These are phyloP conservation scores for Trichoderma erinaceum DNA, from an alignment of 495 filamentous ascomycete genomes.

Conservation along the genomic window DNA sequence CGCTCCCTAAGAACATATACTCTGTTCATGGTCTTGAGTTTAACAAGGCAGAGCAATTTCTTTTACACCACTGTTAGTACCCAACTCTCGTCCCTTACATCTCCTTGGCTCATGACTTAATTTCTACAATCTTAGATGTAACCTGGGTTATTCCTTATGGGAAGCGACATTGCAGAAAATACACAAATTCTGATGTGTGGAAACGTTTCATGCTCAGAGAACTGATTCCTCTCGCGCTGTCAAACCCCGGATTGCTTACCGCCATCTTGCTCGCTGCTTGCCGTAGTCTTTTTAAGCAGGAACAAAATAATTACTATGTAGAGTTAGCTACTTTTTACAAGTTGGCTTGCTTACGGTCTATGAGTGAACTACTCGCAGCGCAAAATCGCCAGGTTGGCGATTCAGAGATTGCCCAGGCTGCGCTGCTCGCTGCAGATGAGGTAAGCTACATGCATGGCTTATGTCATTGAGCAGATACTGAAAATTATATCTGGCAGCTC, in stretches of 20 bases:
- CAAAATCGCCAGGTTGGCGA: not conserved
- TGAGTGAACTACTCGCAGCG: not conserved
- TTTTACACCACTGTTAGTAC: conserved; percentile 6
- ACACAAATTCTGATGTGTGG: not conserved
- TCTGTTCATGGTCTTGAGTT: not conserved
- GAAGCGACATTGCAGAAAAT: not conserved
- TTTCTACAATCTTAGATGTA: not conserved
- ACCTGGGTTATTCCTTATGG: not conserved
- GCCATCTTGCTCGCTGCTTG: not conserved
- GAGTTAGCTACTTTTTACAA: not conserved
- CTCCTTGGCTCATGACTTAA: not conserved
- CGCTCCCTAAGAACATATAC: not conserved
- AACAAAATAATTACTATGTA: not conserved
- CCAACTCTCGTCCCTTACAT: not conserved
- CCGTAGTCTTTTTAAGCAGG: not conserved
- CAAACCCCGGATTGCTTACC: not conserved
- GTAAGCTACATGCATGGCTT: not conserved
- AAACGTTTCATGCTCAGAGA: not conserved
- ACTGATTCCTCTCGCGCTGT: not conserved
- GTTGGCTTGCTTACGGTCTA: not conserved
- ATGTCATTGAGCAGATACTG: not conserved
- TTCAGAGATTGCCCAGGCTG: not conserved
- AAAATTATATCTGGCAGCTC: not conserved
- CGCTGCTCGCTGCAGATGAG: conserved; percentile 1
- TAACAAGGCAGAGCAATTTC: not conserved